phyloP scores from a whole-genome alignment of 2,329 filamentous ascomycete genomes.

The Cladophialophora psammophila region DNA sequence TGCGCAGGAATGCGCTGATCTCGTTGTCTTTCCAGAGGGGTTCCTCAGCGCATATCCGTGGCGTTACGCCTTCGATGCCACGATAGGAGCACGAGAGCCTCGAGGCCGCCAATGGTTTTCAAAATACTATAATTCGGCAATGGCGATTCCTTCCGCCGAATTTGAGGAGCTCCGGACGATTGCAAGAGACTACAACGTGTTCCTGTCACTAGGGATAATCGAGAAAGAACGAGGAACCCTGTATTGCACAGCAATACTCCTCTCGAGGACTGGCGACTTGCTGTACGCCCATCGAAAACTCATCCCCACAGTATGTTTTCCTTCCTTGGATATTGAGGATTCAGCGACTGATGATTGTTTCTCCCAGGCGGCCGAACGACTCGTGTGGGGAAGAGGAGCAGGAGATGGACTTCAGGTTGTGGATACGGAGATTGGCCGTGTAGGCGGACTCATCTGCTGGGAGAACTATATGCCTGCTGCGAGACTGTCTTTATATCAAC shows the following conservation, averaged over 20 bases:
- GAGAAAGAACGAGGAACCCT: constrained; percentile 81
- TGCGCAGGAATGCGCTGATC: constrained; percentile 64
- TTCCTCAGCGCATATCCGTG: constrained; percentile 91
- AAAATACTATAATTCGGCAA: constrained; percentile 76
- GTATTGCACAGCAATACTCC: constrained; percentile 83
- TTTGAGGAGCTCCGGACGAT: constrained; percentile 69
- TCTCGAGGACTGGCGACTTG: constrained; percentile 74
- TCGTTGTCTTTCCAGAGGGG: constrained; percentile 88
- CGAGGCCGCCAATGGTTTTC: constrained; percentile 82
- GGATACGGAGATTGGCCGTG: constrained; percentile 77
- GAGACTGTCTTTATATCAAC: constrained; percentile 80
- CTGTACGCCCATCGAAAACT: constrained; percentile 85
- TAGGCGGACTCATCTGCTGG: constrained; percentile 91
- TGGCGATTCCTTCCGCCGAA: constrained; percentile 67
- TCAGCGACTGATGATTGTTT: constrained; percentile 6
- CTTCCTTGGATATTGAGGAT: neutral
- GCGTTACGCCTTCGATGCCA: constrained; percentile 76
- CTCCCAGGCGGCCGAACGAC: constrained; percentile 62
- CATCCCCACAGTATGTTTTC: constrained; percentile 9
- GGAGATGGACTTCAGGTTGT: constrained; percentile 80
- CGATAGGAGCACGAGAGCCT: constrained; percentile 71
- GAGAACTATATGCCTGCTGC: constrained; percentile 94
- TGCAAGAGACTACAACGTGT: constrained; percentile 77
- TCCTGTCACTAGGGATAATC: constrained; percentile 78
- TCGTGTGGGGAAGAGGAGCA: constrained; percentile 88